Conservation (phyloP, 2,329 filamentous ascomycete species). For the Talaromyces piceae region DNA sequence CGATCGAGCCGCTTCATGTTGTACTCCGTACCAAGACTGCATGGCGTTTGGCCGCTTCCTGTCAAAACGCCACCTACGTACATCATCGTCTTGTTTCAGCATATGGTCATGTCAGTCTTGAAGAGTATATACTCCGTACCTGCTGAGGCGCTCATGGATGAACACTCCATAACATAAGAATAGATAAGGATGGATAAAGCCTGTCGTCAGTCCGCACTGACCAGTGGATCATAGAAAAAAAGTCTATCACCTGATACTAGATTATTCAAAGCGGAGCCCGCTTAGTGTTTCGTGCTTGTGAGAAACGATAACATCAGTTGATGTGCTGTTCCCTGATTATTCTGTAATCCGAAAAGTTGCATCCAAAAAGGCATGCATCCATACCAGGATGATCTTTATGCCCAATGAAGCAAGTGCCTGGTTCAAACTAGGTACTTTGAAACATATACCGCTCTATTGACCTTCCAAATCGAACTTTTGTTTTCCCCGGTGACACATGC, state of each 20-base stretch:
- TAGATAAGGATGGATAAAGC: background rate
- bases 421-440: background rate
- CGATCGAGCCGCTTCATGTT: constrained; percentile 1
- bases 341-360: background rate
- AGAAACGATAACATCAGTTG: background rate
- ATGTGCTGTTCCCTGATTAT: background rate
- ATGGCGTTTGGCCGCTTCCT: background rate
- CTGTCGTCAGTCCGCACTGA: background rate
- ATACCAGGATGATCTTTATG: background rate
- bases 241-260: background rate
- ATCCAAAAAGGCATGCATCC: background rate
- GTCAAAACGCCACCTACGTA: constrained; percentile 1
- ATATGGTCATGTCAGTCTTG: no score
- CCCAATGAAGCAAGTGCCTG: background rate
- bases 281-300: background rate
- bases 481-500: background rate
- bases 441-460: background rate
- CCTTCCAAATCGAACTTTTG: background rate
- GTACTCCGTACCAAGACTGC: no score
- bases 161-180: background rate
- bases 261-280: background rate
- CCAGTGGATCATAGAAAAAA: background rate
- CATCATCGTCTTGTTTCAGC: background rate
- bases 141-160: no score
- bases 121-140: no score